Evolutionary conservation across 768 basidiomycete genomes (phyloP), one percentile per base, ranked within the genome.

Genomic region (Boletus rubropictus): DNA sequence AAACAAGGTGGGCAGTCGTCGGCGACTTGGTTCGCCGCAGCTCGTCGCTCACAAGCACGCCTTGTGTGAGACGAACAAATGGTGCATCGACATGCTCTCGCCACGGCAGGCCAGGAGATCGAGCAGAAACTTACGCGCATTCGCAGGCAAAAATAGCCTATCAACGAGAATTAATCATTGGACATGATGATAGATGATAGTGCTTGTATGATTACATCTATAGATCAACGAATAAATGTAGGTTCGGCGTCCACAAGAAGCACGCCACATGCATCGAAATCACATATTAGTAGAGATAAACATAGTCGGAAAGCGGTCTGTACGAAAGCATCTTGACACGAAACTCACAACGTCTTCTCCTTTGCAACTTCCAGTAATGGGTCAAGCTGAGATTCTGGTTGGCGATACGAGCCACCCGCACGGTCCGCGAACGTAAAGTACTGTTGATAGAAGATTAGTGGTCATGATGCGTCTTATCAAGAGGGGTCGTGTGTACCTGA

Each of bases 401-500:
- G 84, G 35, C 93, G 86, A 69, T 97, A 98, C 12, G 92, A 93
- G 38, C 81, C 82, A 46, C 82, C 83, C 46, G 73, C 73, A 38
- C 82, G 80, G 67, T 98, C 96, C 17, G 89, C 90, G 84, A 86
- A 94, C 32, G 93, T 96, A 66, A 98, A 97, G 72, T 98, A 99
- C 84, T 96, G 68, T 34, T n/a, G 38, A 51, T 43, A 52, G 55
- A 24, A 35, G 48, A 62, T 58, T 42, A 58, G 59, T 50, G 42
- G 39, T 7, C 28, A 15, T 28, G 6, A 7, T 6, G 8, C 21
- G n/a, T 31, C 14, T 11, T 39, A 42, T 50, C 46, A 37, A 49
- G 12, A 43, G 15, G 12, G 36, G 42, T 27, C 38, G 86, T 57
- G 67, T 72, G 55, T 63, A 84, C 83, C 74, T 92, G 90, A 20